phyloP scores from a whole-genome alignment of 305 asterid genomes.

The Solanum aculeatissimum region DNA sequence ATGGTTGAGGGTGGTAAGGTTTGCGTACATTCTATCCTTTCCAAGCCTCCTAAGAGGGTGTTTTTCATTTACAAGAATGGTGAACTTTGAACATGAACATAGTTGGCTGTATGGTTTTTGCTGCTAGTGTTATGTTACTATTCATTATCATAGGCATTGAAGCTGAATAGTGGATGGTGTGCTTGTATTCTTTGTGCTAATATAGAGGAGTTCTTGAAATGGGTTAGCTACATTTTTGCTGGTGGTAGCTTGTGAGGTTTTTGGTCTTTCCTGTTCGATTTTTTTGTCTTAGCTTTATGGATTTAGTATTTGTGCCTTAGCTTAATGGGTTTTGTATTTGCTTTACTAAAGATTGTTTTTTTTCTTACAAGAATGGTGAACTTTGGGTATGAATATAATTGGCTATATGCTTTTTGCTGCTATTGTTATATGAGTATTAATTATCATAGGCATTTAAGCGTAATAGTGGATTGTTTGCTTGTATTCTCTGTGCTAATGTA shows the following conservation, averaged over 20 bases:
- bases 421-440: background rate
- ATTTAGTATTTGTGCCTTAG: background rate
- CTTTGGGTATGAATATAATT: background rate
- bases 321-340: background rate
- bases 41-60: no score
- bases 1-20: background rate
- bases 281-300: background rate
- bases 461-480: background rate
- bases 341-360: background rate
- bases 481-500: background rate
- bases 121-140: background rate
- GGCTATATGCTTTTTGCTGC: background rate
- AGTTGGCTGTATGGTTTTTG: background rate
- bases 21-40: background rate
- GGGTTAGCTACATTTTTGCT: slow-evolving; percentile 84
- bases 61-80: no score
- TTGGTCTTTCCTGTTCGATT: background rate
- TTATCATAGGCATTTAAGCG: background rate
- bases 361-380: background rate
- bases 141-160: background rate
- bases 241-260: slow-evolving; percentile 80
- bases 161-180: background rate
- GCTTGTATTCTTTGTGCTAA: background rate
- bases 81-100: background rate
- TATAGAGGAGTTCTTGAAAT: slow-evolving; percentile 59